Percentiles rank a stretch among this genome's conserved stretches.
Evolutionary conservation across 768 basidiomycete genomes (phyloP).

Genomic region (Boletus insuetus): DNA sequence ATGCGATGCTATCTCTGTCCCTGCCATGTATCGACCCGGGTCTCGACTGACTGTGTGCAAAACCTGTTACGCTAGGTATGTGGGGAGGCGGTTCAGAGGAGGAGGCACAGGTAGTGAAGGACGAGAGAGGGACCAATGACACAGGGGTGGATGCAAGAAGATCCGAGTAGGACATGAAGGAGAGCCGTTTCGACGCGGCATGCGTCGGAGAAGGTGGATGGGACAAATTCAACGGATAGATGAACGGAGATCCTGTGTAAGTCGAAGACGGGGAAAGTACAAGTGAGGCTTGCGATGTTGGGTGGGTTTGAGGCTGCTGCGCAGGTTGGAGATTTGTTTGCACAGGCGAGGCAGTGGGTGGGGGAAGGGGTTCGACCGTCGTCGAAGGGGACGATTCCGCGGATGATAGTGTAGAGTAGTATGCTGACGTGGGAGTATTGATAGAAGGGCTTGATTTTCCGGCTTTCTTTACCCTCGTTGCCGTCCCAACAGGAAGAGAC

Average conservation of each 20-base stretch:
- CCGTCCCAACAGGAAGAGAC: not conserved
- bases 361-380: constrained; percentile 33
- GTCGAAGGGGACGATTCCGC: constrained; percentile 39
- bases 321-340: constrained; percentile 17
- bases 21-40: constrained; percentile 25
- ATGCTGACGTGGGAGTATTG: constrained; percentile 48
- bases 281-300: constrained; percentile 8
- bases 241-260: constrained; percentile 27
- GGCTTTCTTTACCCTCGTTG: constrained; percentile 3
- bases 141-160: constrained; percentile 76
- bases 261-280: constrained; percentile 24
- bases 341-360: constrained; percentile 20
- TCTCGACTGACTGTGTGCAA: constrained; percentile 33
- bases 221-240: constrained; percentile 22
- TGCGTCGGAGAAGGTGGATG: constrained; percentile 49
- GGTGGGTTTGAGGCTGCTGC: constrained; percentile 20
- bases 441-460: constrained; percentile 28
- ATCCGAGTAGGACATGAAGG: constrained; percentile 88
- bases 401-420: constrained; percentile 42
- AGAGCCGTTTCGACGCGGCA: constrained; percentile 63
- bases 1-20: constrained; percentile 40
- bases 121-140: constrained; percentile 66
- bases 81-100: constrained; percentile 68
- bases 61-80: constrained; percentile 57
- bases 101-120: constrained; percentile 63